Evolutionary conservation across 441 rosid species (phyloP).

Genomic region (Breynia disticha): DNA sequence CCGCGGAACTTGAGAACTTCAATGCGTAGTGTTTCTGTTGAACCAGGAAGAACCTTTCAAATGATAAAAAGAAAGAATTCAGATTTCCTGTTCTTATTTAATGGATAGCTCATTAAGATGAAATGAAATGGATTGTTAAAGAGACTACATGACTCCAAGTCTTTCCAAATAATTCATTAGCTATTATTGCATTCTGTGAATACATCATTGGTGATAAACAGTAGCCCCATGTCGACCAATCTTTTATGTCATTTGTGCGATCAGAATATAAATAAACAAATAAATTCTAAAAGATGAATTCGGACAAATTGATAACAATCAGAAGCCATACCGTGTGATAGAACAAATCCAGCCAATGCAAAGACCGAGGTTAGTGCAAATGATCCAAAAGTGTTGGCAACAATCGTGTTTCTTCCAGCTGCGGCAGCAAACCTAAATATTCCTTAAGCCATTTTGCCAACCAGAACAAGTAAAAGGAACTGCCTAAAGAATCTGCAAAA

Average conservation of each 20-base stretch:
- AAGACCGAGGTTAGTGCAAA: conserved; percentile 46
- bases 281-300: background rate
- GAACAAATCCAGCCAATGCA: conserved; percentile 64
- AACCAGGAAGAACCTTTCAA: conserved; percentile 20
- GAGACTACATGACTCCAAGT: conserved; percentile 56
- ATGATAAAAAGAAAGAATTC: conserved; percentile 1
- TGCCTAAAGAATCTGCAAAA: conserved; percentile 66
- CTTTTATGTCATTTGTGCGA: conserved; percentile 39
- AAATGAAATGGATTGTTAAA: conserved; percentile 6
- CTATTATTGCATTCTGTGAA: conserved; percentile 59
- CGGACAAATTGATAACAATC: background rate
- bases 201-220: conserved; percentile 83
- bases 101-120: background rate
- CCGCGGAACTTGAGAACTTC: conserved; percentile 50
- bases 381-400: conserved; percentile 70
- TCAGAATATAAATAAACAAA: conserved; percentile 4
- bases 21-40: conserved; percentile 40
- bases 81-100: background rate
- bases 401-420: conserved; percentile 51
- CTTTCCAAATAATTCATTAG: conserved; percentile 72
- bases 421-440: conserved; percentile 58
- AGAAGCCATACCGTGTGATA: conserved; percentile 42
- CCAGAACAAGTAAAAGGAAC: conserved; percentile 41
- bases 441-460: conserved; percentile 62
- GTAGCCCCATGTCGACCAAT: conserved; percentile 86